Conservation (phyloP, 225 moss, liverwort and hornwort genomes). For the Rhytidiadelphus loreus region DNA sequence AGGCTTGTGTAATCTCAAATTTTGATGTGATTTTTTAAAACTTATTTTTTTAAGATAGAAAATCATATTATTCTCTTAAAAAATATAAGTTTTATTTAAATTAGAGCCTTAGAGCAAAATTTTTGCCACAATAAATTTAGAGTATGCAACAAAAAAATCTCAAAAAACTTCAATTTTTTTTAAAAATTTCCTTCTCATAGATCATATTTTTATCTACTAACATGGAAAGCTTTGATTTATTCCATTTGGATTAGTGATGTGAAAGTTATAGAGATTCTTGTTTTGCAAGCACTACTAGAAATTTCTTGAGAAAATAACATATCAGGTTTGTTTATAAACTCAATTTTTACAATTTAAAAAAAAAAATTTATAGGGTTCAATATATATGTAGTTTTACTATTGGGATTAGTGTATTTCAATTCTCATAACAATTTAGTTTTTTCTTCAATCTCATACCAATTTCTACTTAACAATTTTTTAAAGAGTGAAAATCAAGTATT, state of each 20-base stretch:
- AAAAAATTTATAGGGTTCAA: no score
- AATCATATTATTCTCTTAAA: background rate
- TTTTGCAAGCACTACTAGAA: background rate
- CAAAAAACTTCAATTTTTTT: background rate
- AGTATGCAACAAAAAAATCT: accelerated
- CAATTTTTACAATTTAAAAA: no score
- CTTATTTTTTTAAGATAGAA: no score
- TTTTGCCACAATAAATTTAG: background rate
- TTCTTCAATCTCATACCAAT: no score
- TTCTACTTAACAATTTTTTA: background rate
- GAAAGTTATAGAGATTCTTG: background rate
- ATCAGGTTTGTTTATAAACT: accelerated
- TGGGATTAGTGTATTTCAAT: no score
- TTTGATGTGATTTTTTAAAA: accelerated
- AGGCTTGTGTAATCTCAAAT: background rate
- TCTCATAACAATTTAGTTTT: no score
- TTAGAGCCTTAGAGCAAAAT: accelerated
- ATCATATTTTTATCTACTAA: background rate
- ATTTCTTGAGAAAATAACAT: background rate
- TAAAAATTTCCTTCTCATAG: background rate
- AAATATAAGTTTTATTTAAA: background rate
- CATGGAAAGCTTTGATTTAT: accelerated
- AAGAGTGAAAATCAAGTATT: background rate
- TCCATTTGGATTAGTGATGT: background rate
- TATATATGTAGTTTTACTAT: no score